phyloP scores from a whole-genome alignment of 2,329 filamentous ascomycete genomes.

The Alternaria sp. region DNA sequence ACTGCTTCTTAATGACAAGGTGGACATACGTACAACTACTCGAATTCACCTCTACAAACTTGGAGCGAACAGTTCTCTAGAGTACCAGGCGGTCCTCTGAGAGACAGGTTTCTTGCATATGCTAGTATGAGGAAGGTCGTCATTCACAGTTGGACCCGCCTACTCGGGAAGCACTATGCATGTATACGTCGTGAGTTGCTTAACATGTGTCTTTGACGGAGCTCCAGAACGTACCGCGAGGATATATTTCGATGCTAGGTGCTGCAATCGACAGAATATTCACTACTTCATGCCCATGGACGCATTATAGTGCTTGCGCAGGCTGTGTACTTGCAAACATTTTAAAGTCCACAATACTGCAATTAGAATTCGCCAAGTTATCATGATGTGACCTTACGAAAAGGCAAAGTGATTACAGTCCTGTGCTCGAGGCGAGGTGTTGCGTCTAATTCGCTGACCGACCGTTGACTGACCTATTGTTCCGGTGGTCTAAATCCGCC shows the following conservation, averaged over 20 bases:
- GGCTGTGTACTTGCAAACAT: too few relatives aligned
- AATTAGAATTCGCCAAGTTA: background rate
- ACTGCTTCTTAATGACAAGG: background rate
- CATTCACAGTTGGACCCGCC: background rate
- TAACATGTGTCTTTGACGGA: background rate
- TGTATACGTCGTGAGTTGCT: background rate
- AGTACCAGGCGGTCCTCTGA: too few relatives aligned
- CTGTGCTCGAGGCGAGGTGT: background rate
- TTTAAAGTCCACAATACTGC: background rate
- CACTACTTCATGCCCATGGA: background rate
- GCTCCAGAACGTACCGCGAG: background rate
- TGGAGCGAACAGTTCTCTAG: background rate
- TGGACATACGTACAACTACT: background rate
- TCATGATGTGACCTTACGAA: background rate
- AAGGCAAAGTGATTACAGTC: background rate
- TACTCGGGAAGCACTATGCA: background rate
- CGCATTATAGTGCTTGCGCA: background rate
- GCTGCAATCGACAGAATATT: background rate
- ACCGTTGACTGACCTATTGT: background rate
- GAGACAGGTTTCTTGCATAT: background rate
- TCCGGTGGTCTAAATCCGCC: slow-evolving; percentile 6
- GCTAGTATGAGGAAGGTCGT: background rate
- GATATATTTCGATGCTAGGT: background rate
- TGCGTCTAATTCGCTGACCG: background rate
- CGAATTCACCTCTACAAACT: background rate